Percentiles rank a stretch among this genome's conserved stretches.
These are phyloP conservation scores for Rhodotorula taiwanensis DNA, from an alignment of 768 basidiomycete species.

Conservation along the genomic window DNA sequence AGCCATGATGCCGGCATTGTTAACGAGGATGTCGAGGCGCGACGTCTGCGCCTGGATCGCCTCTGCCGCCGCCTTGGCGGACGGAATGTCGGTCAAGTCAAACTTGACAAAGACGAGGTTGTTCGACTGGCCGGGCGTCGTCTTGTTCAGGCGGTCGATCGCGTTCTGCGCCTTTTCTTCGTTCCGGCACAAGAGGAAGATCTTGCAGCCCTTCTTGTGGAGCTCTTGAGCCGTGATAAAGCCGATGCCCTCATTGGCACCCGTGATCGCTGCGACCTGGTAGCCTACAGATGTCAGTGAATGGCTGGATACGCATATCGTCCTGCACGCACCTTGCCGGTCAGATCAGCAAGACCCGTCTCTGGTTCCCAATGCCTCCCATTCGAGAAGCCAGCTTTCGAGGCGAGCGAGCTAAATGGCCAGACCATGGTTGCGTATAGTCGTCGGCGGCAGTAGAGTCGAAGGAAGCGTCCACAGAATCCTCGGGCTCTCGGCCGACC, in stretches of 20 bases:
- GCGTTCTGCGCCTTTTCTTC: conserved; percentile 29
- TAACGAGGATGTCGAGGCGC: conserved; percentile 34
- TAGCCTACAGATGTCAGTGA: not conserved
- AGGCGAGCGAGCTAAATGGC: not conserved
- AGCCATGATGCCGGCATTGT: conserved; percentile 29
- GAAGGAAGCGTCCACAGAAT: no score
- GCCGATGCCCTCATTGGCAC: conserved; percentile 34
- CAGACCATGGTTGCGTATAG: no score
- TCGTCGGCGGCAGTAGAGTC: no score
- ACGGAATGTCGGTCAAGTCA: conserved; percentile 33
- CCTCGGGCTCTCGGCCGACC: no score
- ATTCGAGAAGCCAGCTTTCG: conserved; percentile 17
- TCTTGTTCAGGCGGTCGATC: conserved; percentile 16
- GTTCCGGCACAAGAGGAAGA: conserved; percentile 35
- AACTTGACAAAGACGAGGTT: conserved; percentile 29
- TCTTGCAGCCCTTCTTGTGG: conserved; percentile 28
- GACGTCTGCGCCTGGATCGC: conserved; percentile 25
- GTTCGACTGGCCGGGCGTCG: conserved; percentile 8
- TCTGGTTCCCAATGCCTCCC: conserved; percentile 8
- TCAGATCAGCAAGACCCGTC: conserved; percentile 19
- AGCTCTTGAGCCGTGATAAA: conserved; percentile 17
- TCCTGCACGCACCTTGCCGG: conserved; percentile 25
- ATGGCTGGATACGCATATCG: no score
- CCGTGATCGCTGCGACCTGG: conserved; percentile 33
- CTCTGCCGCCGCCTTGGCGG: conserved; percentile 25